Evolutionary conservation across 164 flowering plant species (phyloP), one percentile per base, ranked within the genome.

Genomic region (Litsea cubeba): DNA sequence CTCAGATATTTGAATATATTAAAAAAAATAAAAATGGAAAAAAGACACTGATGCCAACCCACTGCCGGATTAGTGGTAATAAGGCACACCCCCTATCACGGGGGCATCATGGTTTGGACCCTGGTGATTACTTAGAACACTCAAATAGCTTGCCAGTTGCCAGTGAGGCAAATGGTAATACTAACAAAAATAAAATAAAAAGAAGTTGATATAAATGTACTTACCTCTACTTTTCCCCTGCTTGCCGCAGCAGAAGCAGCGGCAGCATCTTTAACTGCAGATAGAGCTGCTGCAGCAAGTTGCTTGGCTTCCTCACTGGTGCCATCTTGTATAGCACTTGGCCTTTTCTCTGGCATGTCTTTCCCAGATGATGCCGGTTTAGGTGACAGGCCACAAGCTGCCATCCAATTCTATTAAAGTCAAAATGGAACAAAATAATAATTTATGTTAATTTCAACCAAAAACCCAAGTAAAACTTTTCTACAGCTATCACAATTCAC

Each of bases 241-340:
- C 81, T 82, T 65, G 80, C 58, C 57, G 77, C 72, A 50, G 81
- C 67, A 63, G 86, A 76, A 17, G 77, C 79, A 50, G 89, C 86
- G 46, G 92, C 84, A 74, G 88, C 88, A 66, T 89, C 95, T 80
- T 80, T 92, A 23, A 85, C 97, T 24, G 92, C 92, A 58, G 88
- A 81, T 49, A 93, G 85, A 74, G 98, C 99, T 76, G 93, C 96
- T 75, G 97, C 96, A 76, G 99, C 97, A 79, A 95, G 79, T 78
- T 67, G 92, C 82, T 81, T 90, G 10, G 87, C 85, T 74, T 91
- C 96, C 6, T 91, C 97, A 77, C 77, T 83, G 25, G 84, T 71
- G 60, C 83, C 85, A 79, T 78, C 88, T 68, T 82, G 84, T 23
- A 30, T 2, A 68, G 35, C 65, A 73, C 50, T 71, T 32, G 83